phyloP scores from a whole-genome alignment of 2,329 filamentous ascomycete genomes.

The Scopulariopsis brevicaulis region DNA sequence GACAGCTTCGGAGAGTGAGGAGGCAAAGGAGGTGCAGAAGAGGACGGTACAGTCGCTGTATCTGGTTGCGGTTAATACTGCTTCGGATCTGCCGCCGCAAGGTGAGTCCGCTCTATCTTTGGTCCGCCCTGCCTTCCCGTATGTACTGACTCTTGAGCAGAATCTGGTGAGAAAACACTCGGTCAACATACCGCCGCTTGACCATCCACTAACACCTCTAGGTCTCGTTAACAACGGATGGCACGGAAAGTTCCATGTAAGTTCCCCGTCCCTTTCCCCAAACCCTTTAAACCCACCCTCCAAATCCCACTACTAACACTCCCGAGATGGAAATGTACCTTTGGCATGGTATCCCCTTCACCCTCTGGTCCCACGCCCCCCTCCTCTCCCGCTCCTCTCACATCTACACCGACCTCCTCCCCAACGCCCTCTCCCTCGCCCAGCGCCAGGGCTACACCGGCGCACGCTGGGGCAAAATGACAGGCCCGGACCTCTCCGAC shows the following conservation, averaged over 20 bases:
- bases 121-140: not conserved
- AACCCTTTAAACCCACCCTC: not conserved
- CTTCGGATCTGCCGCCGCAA: slow-evolving; percentile 4
- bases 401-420: slow-evolving; percentile 34
- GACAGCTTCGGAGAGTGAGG: slow-evolving; percentile 19
- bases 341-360: slow-evolving; percentile 40
- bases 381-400: slow-evolving; percentile 30
- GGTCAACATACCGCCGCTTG: not conserved
- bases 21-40: slow-evolving; percentile 29
- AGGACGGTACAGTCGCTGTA: slow-evolving; percentile 31
- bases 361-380: slow-evolving; percentile 33
- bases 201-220: not conserved
- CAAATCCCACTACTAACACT: too few relatives aligned
- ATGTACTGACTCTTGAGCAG: not conserved
- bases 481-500: slow-evolving; percentile 34
- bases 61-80: slow-evolving; percentile 25
- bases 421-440: slow-evolving; percentile 23
- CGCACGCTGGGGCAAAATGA: slow-evolving; percentile 29
- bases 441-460: slow-evolving; percentile 27
- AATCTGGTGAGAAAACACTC: slow-evolving; percentile 1
- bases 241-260: slow-evolving; percentile 20
- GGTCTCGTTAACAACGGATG: slow-evolving; percentile 33
- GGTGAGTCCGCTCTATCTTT: not conserved
- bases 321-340: slow-evolving; percentile 38
- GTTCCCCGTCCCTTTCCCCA: not conserved